Evolutionary conservation across 257 asterid genomes (phyloP).

Genomic region (Anisodus tanguticus): DNA sequence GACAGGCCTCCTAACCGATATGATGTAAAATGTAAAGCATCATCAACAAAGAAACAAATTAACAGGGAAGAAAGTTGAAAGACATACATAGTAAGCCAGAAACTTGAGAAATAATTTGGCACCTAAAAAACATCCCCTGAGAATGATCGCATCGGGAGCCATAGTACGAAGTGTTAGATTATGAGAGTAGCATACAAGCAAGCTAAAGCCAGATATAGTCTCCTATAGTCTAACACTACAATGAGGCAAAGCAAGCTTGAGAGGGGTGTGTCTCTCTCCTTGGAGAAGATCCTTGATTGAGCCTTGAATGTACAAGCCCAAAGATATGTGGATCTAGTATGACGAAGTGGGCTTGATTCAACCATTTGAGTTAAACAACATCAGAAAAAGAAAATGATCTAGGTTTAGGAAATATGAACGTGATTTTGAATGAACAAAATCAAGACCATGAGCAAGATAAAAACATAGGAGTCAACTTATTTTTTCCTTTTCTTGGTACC

Average conservation of each 20-base stretch:
- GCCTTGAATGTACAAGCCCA: no score
- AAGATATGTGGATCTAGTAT: no score
- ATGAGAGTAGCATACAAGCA: not conserved
- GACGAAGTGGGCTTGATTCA: not conserved
- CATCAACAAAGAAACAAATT: not conserved
- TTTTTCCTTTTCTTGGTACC: not conserved
- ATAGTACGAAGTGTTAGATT: not conserved
- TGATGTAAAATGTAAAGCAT: constrained; percentile 22
- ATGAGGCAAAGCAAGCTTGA: not conserved
- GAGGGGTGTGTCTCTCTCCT: not conserved
- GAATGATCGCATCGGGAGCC: constrained; percentile 1
- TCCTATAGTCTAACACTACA: not conserved
- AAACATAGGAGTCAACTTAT: not conserved
- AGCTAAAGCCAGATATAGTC: not conserved
- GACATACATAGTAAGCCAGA: not conserved
- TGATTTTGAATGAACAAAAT: not conserved
- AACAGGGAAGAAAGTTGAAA: constrained; percentile 1
- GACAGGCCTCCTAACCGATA: not conserved
- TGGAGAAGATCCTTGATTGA: no score
- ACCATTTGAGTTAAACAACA: not conserved
- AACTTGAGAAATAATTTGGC: not conserved
- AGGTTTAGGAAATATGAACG: not conserved
- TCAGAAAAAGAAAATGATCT: not conserved
- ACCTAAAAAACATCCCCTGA: not conserved
- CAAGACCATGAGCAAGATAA: not conserved